These are phyloP conservation scores for Tricholoma hemisulphureum DNA, from an alignment of 768 basidiomycete genomes.

Conservation along the genomic window DNA sequence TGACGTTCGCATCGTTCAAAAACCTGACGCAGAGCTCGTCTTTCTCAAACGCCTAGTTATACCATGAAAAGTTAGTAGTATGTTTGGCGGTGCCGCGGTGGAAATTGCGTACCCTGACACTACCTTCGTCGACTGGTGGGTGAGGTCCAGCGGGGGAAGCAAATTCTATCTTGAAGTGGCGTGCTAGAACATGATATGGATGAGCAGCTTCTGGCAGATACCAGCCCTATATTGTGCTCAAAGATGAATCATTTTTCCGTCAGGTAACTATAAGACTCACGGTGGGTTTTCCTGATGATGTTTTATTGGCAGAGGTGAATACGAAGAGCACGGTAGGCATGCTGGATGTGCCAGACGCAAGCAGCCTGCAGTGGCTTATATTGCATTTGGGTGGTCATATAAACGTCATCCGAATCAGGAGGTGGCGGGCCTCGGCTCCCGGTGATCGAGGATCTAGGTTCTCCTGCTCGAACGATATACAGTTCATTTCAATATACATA, in stretches of 20 bases:
- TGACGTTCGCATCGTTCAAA: conserved; percentile 52
- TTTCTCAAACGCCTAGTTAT: conserved; percentile 45
- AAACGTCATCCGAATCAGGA: too few relatives aligned
- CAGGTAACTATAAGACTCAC: conserved; percentile 37
- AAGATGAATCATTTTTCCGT: not conserved
- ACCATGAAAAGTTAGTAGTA: not conserved
- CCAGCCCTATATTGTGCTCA: conserved; percentile 69
- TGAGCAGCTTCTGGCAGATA: conserved; percentile 78
- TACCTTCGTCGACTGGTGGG: conserved; percentile 63
- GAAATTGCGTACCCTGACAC: conserved; percentile 47
- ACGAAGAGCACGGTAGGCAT: conserved; percentile 66
- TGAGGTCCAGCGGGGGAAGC: conserved; percentile 64
- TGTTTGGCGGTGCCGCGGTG: too few relatives aligned
- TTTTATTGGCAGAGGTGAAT: conserved; percentile 65
- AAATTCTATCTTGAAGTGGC: conserved; percentile 54
- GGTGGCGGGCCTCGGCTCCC: too few relatives aligned
- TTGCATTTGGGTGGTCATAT: too few relatives aligned
- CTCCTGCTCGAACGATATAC: too few relatives aligned
- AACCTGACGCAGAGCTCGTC: conserved; percentile 60
- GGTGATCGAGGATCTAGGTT: too few relatives aligned
- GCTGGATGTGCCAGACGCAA: too few relatives aligned
- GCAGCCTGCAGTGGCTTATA: too few relatives aligned
- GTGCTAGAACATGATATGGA: conserved; percentile 58
- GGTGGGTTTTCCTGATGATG: conserved; percentile 48
- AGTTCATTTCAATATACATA: too few relatives aligned